Evolutionary conservation across 208 protist species (phyloP).

Genomic region (Wallacemonas rigidus): DNA sequence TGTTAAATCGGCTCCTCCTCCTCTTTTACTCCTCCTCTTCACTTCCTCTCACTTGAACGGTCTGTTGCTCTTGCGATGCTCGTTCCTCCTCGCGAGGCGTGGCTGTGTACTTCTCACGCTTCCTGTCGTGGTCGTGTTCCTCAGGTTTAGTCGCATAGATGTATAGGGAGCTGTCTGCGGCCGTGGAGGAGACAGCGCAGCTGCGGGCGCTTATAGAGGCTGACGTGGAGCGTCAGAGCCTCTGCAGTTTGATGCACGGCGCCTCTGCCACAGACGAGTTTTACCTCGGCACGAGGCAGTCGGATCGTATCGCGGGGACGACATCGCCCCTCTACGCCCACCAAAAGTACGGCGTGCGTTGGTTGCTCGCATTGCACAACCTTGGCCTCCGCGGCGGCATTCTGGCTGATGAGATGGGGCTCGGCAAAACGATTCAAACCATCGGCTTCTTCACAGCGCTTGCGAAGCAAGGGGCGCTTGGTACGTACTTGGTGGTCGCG

Average conservation of each 20-base stretch:
- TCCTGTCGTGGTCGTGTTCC: neutral
- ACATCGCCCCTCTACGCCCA: slow-evolving; percentile 76
- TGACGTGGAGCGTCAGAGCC: neutral
- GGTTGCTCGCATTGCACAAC: slow-evolving; percentile 94
- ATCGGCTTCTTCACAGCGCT: slow-evolving; percentile 87
- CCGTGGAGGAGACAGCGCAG: neutral
- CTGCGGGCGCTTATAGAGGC: neutral
- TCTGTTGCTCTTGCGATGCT: too few species aligned
- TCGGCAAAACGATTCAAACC: slow-evolving; percentile 97
- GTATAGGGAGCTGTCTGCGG: neutral
- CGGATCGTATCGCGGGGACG: neutral
- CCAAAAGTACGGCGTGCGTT: slow-evolving; percentile 91
- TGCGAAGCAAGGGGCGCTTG: slow-evolving; percentile 47
- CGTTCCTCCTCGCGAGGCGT: too few species aligned
- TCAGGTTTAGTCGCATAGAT: neutral
- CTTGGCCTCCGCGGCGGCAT: slow-evolving; percentile 86
- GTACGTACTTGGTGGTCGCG: slow-evolving; percentile 89
- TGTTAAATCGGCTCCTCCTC: too few species aligned
- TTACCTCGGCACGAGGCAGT: neutral
- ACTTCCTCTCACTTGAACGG: too few species aligned
- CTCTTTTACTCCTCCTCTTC: too few species aligned
- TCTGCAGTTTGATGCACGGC: slow-evolving; percentile 1
- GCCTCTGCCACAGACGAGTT: neutral
- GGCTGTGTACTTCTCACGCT: neutral
- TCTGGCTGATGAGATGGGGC: slow-evolving; percentile 96